Evolutionary conservation across 2,329 filamentous ascomycete species (phyloP), one percentile per base, ranked within the genome.

Genomic region (Nemania bipapillata): DNA sequence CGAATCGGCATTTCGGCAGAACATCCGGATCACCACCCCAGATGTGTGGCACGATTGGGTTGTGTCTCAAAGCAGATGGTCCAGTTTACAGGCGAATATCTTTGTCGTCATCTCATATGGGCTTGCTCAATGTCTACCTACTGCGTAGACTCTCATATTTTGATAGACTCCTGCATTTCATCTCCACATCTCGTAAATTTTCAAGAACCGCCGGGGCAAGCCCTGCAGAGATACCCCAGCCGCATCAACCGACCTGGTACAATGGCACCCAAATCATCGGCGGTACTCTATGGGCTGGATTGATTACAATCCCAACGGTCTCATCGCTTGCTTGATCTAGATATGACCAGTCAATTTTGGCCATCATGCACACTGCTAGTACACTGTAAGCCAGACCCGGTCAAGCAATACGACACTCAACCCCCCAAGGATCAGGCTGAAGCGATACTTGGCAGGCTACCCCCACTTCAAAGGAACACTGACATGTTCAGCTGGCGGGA

Each of bases 1-100:
- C 47, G n/a, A 35, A 53, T 50, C 72, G 73, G 70, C 54, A 71
- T 71, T 70, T 74, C 74, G 74, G 73, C 57, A 64, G 53, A 26
- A 12, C 42, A 55, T 64, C 57, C 74, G 53, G 17, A 40, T 32
- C 17, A 53, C 15, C 50, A 1, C n/a, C 50, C 26, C 4, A 32
- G 26, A 30, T 12, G 24, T 20, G 50, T 5, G 24, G 20, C 42
- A 57, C 40, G n/a, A 26, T 59, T 40, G 1, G n/a, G 35, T 53
- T 50, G 22, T 52, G 54, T 50, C 61, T 70, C 66, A 59, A 35
- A 60, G 53, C 17, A 42, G 53, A 60, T 53, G 3, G 32, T 24
- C 52, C 20, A 28, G 22, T 58, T 52, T 37, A 12, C n/a, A 56
- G 24, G 20, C 54, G 12, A n/a, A 54, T 24, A 8, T 63, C 32